These are phyloP conservation scores for Asterella californica DNA, from an alignment of 225 moss, liverwort and hornwort species.

Conservation along the genomic window DNA sequence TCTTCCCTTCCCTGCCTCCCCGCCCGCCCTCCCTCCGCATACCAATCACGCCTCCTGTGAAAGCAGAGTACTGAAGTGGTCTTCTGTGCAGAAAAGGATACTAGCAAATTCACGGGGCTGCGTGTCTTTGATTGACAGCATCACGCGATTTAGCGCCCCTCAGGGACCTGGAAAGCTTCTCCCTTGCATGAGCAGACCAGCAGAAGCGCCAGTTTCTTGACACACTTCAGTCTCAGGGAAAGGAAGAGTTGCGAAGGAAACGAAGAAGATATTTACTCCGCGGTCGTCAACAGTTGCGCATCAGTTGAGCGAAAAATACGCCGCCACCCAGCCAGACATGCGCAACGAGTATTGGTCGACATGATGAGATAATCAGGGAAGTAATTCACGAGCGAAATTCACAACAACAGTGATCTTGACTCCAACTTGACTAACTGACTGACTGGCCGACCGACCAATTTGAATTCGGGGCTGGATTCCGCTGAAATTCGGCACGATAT, in stretches of 20 bases:
- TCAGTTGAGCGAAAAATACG: neutral
- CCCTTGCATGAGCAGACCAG: neutral
- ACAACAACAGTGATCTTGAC: neutral
- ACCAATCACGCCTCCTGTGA: neutral
- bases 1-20: neutral
- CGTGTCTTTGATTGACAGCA: neutral
- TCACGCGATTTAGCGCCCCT: neutral
- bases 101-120: neutral
- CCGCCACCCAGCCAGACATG: neutral
- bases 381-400: neutral
- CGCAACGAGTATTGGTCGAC: conserved; percentile 10
- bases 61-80: neutral
- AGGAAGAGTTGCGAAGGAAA: neutral
- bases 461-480: neutral
- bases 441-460: neutral
- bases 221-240: neutral
- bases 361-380: neutral
- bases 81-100: neutral
- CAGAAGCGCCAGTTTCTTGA: neutral
- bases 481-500: neutral
- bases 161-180: neutral
- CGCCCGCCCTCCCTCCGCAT: neutral
- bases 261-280: neutral
- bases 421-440: too few species aligned
- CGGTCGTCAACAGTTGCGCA: neutral